Evolutionary conservation across 1,139 yeast species (phyloP), one percentile per base, ranked within the genome.

Genomic region (Scheffersomyces parashehatae): DNA sequence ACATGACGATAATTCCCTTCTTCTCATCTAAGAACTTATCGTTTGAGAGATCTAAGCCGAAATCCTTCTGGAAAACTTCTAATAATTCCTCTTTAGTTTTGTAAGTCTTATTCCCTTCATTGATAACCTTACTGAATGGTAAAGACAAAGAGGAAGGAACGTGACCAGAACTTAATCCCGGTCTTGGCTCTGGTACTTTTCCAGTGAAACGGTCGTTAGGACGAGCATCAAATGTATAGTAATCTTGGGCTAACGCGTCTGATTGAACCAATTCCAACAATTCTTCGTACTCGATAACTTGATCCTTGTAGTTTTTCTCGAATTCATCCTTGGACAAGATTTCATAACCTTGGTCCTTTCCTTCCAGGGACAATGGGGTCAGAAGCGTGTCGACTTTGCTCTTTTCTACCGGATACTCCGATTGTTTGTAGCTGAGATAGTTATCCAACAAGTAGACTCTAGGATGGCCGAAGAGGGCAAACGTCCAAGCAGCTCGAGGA

Each of bases 401-500:
- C n/a, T 60, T 64, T 3, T 57, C 41, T 16, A 65, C 10, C 5
- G 71, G 65, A 37, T 56, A 60, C 13, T 54, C 62, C 10, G 45
- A 48, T n/a, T 47, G 46, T 36, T 59, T 56, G 53, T 86, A 90
- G 16, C 64, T 63, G 6, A 77, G 75, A 57, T 71, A 91, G 50
- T 85, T 86, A 65, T 91, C 87, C 53, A 93, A 74, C 42, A 91
- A 63, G 52, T 72, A 76, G 9, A 90, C 86, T 39, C 72, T 67
- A 2, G 71, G 64, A 62, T 90, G 97, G 4, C 95, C 95, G 62
- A 85, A 88, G 3, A 86, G 71, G 28, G 82, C 73, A 55, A 91
- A 76, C 55, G 90, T 88, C 97, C 97, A 93, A 0, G 91, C 91
- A 26, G 87, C 95, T 51, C 99, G 74, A 29, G 98, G 97, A 4